A percentile compares a stretch with the other conserved stretches of the same genome.
Evolutionary conservation across 2,329 filamentous ascomycete genomes (phyloP).

Genomic region (Akanthomyces dipterigenus): DNA sequence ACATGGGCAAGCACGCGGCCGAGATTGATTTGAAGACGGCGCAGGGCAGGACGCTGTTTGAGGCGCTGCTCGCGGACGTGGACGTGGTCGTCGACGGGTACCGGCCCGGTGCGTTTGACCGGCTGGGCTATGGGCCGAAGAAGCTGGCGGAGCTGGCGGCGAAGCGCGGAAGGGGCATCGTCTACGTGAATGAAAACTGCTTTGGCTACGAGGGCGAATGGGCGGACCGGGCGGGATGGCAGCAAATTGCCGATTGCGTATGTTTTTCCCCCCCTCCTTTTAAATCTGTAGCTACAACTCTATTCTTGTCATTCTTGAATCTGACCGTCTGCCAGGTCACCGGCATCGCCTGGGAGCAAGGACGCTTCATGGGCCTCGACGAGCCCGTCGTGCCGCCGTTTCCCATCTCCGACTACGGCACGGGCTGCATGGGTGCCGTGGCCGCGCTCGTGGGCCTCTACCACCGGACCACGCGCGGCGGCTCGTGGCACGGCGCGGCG

Average conservation of each 20-base stretch:
- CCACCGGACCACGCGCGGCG: slow-evolving; percentile 54
- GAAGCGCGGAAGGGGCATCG: slow-evolving; percentile 52
- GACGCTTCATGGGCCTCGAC: slow-evolving; percentile 51
- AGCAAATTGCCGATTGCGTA: slow-evolving; percentile 62
- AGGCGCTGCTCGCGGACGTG: slow-evolving; percentile 51
- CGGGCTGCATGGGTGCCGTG: slow-evolving; percentile 64
- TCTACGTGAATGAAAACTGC: slow-evolving; percentile 66
- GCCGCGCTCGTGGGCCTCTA: slow-evolving; percentile 59
- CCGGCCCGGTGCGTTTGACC: slow-evolving; percentile 57
- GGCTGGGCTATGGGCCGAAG: slow-evolving; percentile 56
- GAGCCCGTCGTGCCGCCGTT: slow-evolving; percentile 62
- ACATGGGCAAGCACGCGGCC: slow-evolving; percentile 62
- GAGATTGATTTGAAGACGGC: slow-evolving; percentile 55
- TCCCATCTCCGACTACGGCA: slow-evolving; percentile 61
- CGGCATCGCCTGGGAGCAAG: slow-evolving; percentile 55
- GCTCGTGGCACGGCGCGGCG: slow-evolving; percentile 58
- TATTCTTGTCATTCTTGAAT: no score
- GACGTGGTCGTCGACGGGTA: slow-evolving; percentile 65
- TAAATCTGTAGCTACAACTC: no score
- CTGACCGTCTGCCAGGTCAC: no score
- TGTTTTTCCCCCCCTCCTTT: no score
- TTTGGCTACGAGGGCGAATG: slow-evolving; percentile 57
- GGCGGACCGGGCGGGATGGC: slow-evolving; percentile 60
- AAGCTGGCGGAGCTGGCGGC: slow-evolving; percentile 45
- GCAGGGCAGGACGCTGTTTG: slow-evolving; percentile 48